Evolutionary conservation across 495 filamentous ascomycete genomes (phyloP).

Genomic region (Podospora conica): DNA sequence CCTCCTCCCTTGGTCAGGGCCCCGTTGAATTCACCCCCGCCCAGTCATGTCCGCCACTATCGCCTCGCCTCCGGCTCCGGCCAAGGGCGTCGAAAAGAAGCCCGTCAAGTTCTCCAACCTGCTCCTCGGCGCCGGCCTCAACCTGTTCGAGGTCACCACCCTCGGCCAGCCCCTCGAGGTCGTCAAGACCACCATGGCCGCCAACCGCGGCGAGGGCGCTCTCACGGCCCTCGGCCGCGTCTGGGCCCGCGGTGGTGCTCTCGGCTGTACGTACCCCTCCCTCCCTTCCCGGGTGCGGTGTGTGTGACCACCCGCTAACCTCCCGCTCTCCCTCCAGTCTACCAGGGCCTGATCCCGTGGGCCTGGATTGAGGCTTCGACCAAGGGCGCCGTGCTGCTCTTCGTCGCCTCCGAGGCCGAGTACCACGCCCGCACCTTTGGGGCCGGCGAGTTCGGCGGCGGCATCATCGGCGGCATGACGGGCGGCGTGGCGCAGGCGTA

Average conservation of each 20-base stretch:
- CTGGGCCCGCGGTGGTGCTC: constrained; percentile 88
- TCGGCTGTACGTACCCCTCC: constrained; percentile 76
- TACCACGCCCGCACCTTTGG: constrained; percentile 78
- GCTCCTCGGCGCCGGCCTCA: constrained; percentile 90
- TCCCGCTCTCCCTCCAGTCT: constrained; percentile 55
- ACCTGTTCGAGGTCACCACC: constrained; percentile 79
- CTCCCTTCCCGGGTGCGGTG: neutral
- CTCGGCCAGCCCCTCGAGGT: constrained; percentile 95
- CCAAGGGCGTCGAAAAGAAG: constrained; percentile 82
- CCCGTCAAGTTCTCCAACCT: constrained; percentile 99
- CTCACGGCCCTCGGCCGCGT: constrained; percentile 72
- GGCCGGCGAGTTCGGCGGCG: constrained; percentile 76
- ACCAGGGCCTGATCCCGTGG: constrained; percentile 99
- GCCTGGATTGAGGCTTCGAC: constrained; percentile 99
- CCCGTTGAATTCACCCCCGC: constrained; percentile 47
- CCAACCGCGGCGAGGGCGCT: constrained; percentile 87
- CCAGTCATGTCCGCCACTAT: constrained; percentile 54
- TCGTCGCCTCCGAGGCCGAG: constrained; percentile 97
- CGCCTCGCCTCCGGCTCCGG: constrained; percentile 48
- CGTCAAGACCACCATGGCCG: constrained; percentile 98
- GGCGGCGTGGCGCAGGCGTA: constrained; percentile 97
- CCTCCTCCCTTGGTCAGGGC: constrained; percentile 91
- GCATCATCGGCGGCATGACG: constrained; percentile 85
- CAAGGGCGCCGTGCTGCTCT: constrained; percentile 97
- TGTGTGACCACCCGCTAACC: neutral